Conservation (phyloP, 805 yeast genomes). For the Saccharomycopsis sp. region DNA sequence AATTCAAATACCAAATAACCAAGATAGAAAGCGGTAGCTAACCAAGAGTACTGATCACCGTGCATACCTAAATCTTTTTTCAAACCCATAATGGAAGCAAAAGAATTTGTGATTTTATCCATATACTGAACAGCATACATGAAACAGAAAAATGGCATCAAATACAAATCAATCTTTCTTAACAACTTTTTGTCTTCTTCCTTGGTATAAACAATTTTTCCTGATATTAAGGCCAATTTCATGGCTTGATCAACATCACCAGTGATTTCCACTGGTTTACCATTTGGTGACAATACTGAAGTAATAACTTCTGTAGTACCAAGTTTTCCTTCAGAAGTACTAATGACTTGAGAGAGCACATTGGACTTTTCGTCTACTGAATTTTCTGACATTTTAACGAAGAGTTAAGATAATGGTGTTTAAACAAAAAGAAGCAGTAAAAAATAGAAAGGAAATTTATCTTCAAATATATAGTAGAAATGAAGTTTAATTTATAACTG, state of each 20-base stretch:
- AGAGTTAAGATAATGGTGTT: no score
- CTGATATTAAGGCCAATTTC: conserved; percentile 30
- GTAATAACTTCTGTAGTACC: neutral
- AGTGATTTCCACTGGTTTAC: neutral
- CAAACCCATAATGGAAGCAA: conserved; percentile 44
- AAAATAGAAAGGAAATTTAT: no score
- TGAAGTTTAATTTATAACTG: no score
- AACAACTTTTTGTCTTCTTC: conserved; percentile 25
- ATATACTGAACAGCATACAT: conserved; percentile 30
- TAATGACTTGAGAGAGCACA: neutral
- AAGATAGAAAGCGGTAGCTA: conserved; percentile 50
- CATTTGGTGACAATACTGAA: neutral
- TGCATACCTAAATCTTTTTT: conserved; percentile 34
- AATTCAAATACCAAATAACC: conserved; percentile 54
- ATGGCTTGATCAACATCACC: conserved; percentile 34
- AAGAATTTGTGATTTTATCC: conserved; percentile 34
- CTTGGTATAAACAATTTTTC: no score
- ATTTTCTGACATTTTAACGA: no score
- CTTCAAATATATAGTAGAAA: no score
- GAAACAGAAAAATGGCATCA: conserved; percentile 29
- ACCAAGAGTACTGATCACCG: conserved; percentile 39
- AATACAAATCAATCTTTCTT: conserved; percentile 29
- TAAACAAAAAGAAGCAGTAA: no score
- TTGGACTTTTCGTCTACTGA: no score
- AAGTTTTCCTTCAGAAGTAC: neutral